Conservation (phyloP, 176 grass and related monocot species). For the Pharus latifolius region DNA sequence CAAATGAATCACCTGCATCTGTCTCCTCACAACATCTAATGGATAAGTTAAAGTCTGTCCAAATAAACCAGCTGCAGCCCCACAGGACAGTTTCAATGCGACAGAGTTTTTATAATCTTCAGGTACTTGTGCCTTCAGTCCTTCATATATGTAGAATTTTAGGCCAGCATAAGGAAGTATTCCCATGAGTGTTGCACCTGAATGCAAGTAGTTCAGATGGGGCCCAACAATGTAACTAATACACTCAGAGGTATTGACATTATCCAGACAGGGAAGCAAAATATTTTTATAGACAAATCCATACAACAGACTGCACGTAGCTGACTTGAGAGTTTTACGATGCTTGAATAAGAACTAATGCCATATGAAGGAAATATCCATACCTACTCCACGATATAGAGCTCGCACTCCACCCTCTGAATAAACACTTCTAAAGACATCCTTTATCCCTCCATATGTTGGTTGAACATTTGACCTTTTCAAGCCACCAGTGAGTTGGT, state of each 20-base stretch:
- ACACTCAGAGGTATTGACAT: background rate
- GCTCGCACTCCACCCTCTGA: constrained; percentile 66
- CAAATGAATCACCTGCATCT: constrained; percentile 73
- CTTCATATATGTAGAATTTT: constrained; percentile 99
- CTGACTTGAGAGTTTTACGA: background rate
- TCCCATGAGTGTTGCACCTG: constrained; percentile 77
- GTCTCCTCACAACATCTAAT: constrained; percentile 93
- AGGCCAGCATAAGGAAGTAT: constrained; percentile 99
- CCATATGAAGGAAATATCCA: background rate
- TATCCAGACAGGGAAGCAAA: background rate
- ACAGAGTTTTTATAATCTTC: constrained; percentile 86
- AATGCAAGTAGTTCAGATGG: constrained; percentile 15
- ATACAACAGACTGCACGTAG: background rate
- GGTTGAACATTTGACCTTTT: constrained; percentile 38
- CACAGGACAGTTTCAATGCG: constrained; percentile 64
- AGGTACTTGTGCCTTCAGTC: constrained; percentile 71
- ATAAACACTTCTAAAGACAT: constrained; percentile 86
- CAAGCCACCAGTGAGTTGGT: constrained; percentile 30
- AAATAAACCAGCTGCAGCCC: constrained; percentile 95
- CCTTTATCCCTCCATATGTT: constrained; percentile 66
- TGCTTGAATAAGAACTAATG: background rate
- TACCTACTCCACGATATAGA: constrained; percentile 93
- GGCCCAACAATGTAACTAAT: background rate
- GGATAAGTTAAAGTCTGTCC: constrained; percentile 95
- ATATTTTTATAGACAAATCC: background rate